These are phyloP conservation scores for Mycena chlorophos DNA, from an alignment of 768 basidiomycete genomes.

Conservation along the genomic window DNA sequence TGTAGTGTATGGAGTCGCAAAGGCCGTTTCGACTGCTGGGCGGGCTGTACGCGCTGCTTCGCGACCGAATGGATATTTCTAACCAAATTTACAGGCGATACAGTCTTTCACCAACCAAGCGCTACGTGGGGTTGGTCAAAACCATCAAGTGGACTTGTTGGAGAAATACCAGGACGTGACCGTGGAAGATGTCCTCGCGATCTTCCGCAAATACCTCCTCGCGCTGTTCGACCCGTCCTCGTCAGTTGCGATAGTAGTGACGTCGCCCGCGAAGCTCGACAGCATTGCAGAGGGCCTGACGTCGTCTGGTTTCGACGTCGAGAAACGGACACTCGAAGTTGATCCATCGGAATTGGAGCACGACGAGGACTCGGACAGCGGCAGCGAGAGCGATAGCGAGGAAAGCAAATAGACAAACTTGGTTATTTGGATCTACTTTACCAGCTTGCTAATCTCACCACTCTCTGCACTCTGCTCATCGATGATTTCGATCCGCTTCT, in stretches of 20 bases:
- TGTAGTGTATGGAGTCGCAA: slow-evolving; percentile 82
- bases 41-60: slow-evolving; percentile 64
- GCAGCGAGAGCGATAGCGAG: slow-evolving; percentile 35
- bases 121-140: slow-evolving; percentile 78
- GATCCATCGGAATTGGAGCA: slow-evolving; percentile 51
- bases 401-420: slow-evolving; percentile 24
- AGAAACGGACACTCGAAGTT: slow-evolving; percentile 65
- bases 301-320: slow-evolving; percentile 75
- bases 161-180: slow-evolving; percentile 79
- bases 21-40: slow-evolving; percentile 80
- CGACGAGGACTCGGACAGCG: slow-evolving; percentile 34
- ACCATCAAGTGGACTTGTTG: slow-evolving; percentile 73
- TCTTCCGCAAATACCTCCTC: slow-evolving; percentile 72
- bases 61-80: not conserved
- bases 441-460: slow-evolving; percentile 8
- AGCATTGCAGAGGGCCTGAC: slow-evolving; percentile 66
- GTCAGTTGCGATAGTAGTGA: slow-evolving; percentile 80
- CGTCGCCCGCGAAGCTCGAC: slow-evolving; percentile 77
- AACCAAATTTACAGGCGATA: slow-evolving; percentile 53
- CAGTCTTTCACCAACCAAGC: slow-evolving; percentile 89
- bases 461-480: slow-evolving; percentile 12
- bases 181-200: slow-evolving; percentile 70
- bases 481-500: slow-evolving; percentile 64
- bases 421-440: slow-evolving; percentile 6
- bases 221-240: slow-evolving; percentile 79